Evolutionary conservation across 2,329 filamentous ascomycete species (phyloP), one percentile per base, ranked within the genome.

Genomic region (Clonostachys sp.): DNA sequence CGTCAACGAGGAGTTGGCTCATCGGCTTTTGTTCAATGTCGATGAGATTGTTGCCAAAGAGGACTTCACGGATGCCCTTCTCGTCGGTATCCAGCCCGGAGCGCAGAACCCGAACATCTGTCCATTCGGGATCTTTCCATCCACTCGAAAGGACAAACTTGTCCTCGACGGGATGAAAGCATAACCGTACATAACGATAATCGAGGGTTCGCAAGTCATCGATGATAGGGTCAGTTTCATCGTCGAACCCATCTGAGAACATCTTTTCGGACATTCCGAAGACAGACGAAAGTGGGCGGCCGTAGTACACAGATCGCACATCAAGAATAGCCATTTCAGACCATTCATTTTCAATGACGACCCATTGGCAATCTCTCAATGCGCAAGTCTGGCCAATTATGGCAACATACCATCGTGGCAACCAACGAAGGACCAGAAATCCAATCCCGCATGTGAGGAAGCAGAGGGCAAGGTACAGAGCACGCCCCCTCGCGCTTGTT

Each of bases 301-400:
- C 80, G 62, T 79, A 83, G 17, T 65, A 61, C 47, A 70, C 71
- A 14, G 65, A 67, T 36, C 76, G 74, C 12, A 97, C 77, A 44
- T 83, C 61, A 58, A 95, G 80, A n/a, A 94, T 80, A 12, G 79
- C 76, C 65, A 97, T 87, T 65, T 97, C 92, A 44, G 88, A 87
- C 92, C 94, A 97, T 77, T 97, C 91, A 60, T 99, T 96, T 78
- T 96, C 94, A 53, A 97, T 81, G 30, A 95, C 91, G 41, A 96
- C 86, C 94, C 95, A 99, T 50, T 88, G 78, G 59, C 89, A 94
- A 47, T 87, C 81, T 46, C 78, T 77, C 33, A 99, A 72, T 3
- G 88, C 74, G 14, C 80, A 81, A 6, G 83, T 71, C 46, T 73
- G 78, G 30, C 94, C 94, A 39, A 89, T 74, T 40, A 97, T 63